These are phyloP conservation scores for Microbotryum saponariae DNA, from an alignment of 1,284 basidiomycete species.

Conservation along the genomic window DNA sequence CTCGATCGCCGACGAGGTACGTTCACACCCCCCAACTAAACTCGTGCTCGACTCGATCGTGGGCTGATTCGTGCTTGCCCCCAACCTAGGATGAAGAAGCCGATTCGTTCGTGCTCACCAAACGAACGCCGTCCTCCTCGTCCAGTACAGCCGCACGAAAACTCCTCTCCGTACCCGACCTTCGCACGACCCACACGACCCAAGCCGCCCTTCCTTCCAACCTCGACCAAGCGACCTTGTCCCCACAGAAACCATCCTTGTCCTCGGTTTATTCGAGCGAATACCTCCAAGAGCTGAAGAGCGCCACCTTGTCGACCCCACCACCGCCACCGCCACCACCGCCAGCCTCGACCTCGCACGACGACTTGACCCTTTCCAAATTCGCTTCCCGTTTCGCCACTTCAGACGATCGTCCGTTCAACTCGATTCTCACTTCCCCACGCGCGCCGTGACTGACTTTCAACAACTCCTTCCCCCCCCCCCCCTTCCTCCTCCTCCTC, in stretches of 20 bases:
- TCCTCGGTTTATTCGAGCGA: constrained; percentile 60
- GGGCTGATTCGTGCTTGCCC: no score
- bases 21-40: no score
- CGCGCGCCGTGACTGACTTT: no score
- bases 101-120: not conserved
- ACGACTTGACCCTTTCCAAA: constrained; percentile 25
- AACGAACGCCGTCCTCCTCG: not conserved
- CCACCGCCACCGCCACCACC: constrained; percentile 12
- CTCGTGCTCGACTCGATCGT: no score
- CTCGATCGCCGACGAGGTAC: not conserved
- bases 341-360: constrained; percentile 1
- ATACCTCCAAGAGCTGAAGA: constrained; percentile 72
- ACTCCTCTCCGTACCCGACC: no score
- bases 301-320: constrained; percentile 50
- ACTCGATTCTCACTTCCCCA: constrained; percentile 4
- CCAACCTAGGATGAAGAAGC: not conserved
- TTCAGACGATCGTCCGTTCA: constrained; percentile 46
- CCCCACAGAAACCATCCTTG: constrained; percentile 44
- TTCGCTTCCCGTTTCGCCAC: constrained; percentile 42
- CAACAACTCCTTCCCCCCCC: not conserved
- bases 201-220: constrained; percentile 40
- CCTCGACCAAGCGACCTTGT: constrained; percentile 52
- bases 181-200: no score
- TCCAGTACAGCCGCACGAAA: no score
- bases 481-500: no score